Percentiles rank a stretch among this genome's conserved stretches.
These are phyloP conservation scores for Myxozyma melibiosi DNA, from an alignment of 805 yeast genomes.

Conservation along the genomic window DNA sequence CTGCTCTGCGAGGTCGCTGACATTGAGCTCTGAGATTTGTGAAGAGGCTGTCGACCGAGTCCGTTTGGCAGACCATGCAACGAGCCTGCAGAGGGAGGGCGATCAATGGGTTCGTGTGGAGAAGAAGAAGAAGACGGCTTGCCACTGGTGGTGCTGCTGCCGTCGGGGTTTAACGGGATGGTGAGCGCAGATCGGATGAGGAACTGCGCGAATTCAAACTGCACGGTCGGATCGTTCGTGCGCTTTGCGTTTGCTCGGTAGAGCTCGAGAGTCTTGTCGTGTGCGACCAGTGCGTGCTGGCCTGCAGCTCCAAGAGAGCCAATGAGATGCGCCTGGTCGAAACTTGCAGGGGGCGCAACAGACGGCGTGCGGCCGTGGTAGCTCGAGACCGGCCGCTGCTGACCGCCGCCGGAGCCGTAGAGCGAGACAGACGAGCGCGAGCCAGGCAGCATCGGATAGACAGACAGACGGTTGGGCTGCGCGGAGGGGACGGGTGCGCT, in stretches of 20 bases:
- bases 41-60: not conserved
- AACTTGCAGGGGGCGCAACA: conserved; percentile 24
- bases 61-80: not conserved
- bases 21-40: conserved; percentile 7
- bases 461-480: not conserved
- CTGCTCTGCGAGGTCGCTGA: conserved; percentile 13
- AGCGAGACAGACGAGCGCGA: conserved; percentile 18
- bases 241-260: conserved; percentile 84
- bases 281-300: conserved; percentile 55
- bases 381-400: conserved; percentile 1
- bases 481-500: not conserved
- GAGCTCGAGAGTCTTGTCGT: conserved; percentile 81
- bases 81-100: not conserved
- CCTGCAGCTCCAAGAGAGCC: conserved; percentile 29
- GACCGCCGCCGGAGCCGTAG: not conserved
- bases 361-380: conserved; percentile 22
- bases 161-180: conserved; percentile 3
- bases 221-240: conserved; percentile 80
- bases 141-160: not conserved
- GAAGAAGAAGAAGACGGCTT: conserved; percentile 5
- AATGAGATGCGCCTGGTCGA: conserved; percentile 30
- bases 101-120: not conserved
- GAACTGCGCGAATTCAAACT: conserved; percentile 88
- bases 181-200: conserved; percentile 78
- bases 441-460: conserved; percentile 1